Evolutionary conservation across 306 rosid species (phyloP).

Genomic region (Fagus sylvatica): DNA sequence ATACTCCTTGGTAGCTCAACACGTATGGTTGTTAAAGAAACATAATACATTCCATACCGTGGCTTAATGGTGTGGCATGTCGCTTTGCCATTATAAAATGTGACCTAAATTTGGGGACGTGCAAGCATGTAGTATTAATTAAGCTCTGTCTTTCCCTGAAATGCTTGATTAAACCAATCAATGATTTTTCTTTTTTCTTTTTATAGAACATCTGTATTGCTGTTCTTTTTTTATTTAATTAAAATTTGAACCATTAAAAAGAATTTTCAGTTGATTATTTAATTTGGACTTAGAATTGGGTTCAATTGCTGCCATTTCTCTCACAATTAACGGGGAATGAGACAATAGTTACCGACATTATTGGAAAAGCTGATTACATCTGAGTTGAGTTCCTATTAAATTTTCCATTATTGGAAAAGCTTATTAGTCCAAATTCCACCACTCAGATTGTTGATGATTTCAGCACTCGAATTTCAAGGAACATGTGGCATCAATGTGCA

Average conservation of each 20-base stretch:
- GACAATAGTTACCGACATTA: too few relatives aligned
- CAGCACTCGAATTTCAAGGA: not conserved
- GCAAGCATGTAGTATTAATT: constrained; percentile 4
- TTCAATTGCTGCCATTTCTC: too few relatives aligned
- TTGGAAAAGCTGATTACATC: too few relatives aligned
- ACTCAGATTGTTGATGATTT: not conserved
- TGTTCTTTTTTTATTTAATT: not conserved
- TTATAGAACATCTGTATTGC: not conserved
- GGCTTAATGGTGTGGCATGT: not conserved
- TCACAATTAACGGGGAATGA: too few relatives aligned
- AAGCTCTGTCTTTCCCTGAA: not conserved
- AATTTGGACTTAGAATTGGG: too few relatives aligned
- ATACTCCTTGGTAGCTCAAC: too few relatives aligned
- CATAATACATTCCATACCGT: not conserved
- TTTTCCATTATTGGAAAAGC: not conserved
- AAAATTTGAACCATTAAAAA: not conserved
- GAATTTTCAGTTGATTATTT: not conserved
- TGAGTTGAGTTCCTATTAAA: not conserved
- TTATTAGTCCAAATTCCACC: not conserved
- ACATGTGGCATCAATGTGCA: not conserved
- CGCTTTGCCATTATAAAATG: not conserved
- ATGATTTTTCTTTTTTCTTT: not conserved
- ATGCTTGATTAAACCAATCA: not conserved
- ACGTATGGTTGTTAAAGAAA: not conserved
- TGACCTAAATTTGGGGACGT: not conserved